Base-by-base conservation (phyloP, 176 grass and related monocot genomes). In the Zea luxurians region DNA sequence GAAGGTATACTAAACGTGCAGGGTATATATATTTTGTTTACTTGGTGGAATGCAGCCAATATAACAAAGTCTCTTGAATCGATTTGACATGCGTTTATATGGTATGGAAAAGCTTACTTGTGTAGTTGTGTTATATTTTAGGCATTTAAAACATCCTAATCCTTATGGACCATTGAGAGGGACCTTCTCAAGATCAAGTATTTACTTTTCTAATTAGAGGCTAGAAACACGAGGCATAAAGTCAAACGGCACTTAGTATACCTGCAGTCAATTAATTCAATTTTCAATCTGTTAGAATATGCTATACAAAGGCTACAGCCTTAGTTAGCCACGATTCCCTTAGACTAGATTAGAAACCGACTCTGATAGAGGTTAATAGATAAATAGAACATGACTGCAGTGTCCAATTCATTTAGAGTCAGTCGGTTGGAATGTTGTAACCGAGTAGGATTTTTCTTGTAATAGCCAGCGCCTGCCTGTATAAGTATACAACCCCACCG, bases 161-260 rank as follows among this genome's bases (percentile, higher is more conserved):
- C 7, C n/a, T 49, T 15, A 68, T 48, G 41, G 10, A 45, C 16
- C 41, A 18, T 7, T 46, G 46, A 21, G 34, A 41, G 71, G 38
- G 58, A 79, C 2, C 20, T 54, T 34, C 27, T 48, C 27, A 85
- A 12, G 49, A 36, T 38, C 35, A 80, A 60, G 46, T 15, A 36
- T 43, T 48, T 37, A 47, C 21, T 78, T 54, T 66, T 74, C 13
- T 45, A 66, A 34, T 47, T 64, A 34, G 34, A 82, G 50, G n/a
- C n/a, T 3, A 59, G 55, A 59, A 10, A 9, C 54, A 21, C 18
- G 27, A 10, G 55, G 55, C 0, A 1, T 59, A 21, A 21, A 59
- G 55, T 59, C 17, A 61, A 69, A 2, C 44, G 16, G 48, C 13
- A 76, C 21, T 8, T 61, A 38, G 5, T 35, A 17, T 16, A 3